Base-by-base conservation (phyloP, 306 rosid genomes). In the Casuarina glauca region DNA sequence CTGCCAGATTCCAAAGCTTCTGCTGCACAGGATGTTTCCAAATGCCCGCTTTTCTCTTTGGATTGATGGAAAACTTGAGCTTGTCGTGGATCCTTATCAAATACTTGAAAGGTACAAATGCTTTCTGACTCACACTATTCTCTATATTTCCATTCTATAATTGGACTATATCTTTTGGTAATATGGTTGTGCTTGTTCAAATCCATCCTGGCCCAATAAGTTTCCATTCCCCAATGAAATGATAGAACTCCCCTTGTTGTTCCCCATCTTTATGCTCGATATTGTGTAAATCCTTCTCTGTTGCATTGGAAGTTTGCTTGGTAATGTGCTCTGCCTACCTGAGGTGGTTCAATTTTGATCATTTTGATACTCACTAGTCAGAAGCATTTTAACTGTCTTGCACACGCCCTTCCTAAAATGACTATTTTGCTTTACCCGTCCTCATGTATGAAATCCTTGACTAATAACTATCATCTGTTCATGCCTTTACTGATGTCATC, bases 1-100 rank as follows among this genome's bases (percentile, higher is more conserved):
- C 74, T 58, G 75, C 64, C 93, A 94, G 98, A 89, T 94, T 82
- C 98, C 98, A 11, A 94, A 94, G 90, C 97, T 94, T 78, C 73
- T 94, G 73, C 58, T 94, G 88, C 98, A 94, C 85, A 89, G 97
- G 81, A 69, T 92, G 90, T 84, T 86, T 89, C 98, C 98, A 46
- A 90, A 89, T 89, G 92, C 91, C 49, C 93, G 96, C 81, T 94
- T 83, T 85, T 92, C 98, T 42, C 82, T 94, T 68, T 94, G 98
- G 97, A 46, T 90, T 55, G 98, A 94, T 78, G 98, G 98, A 77
- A 92, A 94, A 80, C 98, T 94, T 79, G 90, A 92, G 84, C 98
- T 94, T 87, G 88, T 89, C 60, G 95, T 87, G 69, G 97, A 94
- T 89, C 97, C 98, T 38, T 87, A 94, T 83, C 90, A 85, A 87